A percentile compares a stretch with the other conserved stretches of the same genome.
These are phyloP conservation scores for Ustilago hordei DNA, from an alignment of 1,284 basidiomycete genomes.

Conservation along the genomic window DNA sequence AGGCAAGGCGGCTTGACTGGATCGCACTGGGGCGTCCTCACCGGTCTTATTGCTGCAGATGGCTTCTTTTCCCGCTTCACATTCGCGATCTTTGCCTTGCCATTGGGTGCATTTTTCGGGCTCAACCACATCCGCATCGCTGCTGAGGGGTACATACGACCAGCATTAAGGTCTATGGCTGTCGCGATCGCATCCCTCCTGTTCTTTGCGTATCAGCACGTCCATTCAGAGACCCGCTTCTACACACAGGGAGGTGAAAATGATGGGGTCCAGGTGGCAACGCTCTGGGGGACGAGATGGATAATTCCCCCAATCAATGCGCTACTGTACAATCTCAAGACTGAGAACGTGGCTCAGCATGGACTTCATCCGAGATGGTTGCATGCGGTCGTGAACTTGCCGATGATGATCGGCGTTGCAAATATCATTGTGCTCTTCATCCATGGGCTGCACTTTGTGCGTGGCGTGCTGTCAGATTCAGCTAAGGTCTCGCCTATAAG, in stretches of 20 bases:
- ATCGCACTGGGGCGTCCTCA: neutral
- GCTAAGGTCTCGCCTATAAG: neutral
- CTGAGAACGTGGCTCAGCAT: constrained; percentile 65
- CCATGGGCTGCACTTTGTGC: constrained; percentile 4
- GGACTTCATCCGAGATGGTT: constrained; percentile 69
- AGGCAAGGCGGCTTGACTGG: neutral
- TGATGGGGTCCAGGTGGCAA: constrained; percentile 5
- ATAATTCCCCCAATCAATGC: constrained; percentile 65
- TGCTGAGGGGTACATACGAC: neutral
- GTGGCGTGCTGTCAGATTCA: neutral
- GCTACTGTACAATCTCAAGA: constrained; percentile 66
- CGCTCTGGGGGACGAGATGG: constrained; percentile 2
- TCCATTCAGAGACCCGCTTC: constrained; percentile 19
- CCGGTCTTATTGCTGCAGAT: constrained; percentile 31
- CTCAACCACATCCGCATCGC: constrained; percentile 1
- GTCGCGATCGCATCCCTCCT: constrained; percentile 9
- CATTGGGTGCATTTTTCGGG: constrained; percentile 21
- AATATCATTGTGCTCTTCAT: constrained; percentile 17
- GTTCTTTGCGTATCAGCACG: neutral
- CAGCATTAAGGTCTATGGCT: constrained; percentile 3
- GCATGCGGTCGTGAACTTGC: constrained; percentile 65
- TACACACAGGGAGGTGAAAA: constrained; percentile 7
- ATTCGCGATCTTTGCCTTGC: constrained; percentile 62
- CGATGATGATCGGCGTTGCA: constrained; percentile 65
- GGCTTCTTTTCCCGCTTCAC: constrained; percentile 67